Conservation (phyloP, 345 rosid species). For the Lepidium didymum region DNA sequence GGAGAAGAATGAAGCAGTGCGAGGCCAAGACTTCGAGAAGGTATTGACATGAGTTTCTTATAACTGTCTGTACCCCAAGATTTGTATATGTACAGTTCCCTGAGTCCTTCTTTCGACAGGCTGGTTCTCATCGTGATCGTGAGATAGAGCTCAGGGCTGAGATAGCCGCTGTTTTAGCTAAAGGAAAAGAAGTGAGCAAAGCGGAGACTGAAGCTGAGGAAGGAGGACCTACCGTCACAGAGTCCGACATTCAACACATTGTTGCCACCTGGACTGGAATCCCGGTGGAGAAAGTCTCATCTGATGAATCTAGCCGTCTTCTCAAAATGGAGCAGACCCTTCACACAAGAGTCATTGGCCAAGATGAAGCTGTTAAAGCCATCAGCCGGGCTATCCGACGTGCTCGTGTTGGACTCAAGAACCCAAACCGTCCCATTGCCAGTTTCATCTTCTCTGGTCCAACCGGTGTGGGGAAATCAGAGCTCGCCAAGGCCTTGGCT, state of each 20-base stretch:
- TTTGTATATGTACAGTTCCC: neutral
- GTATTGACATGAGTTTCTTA: constrained; percentile 25
- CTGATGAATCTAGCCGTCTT: constrained; percentile 92
- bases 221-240: constrained; percentile 76
- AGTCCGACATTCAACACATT: constrained; percentile 88
- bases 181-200: constrained; percentile 92
- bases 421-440: constrained; percentile 91
- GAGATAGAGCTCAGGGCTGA: constrained; percentile 96
- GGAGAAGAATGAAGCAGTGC: constrained; percentile 95
- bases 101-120: constrained; percentile 42
- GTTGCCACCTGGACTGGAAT: constrained; percentile 96
- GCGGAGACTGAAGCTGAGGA: constrained; percentile 90
- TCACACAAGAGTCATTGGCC: constrained; percentile 88
- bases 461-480: constrained; percentile 99
- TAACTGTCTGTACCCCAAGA: neutral
- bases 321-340: constrained; percentile 94
- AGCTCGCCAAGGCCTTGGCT: constrained; percentile 91
- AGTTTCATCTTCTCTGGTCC: constrained; percentile 99
- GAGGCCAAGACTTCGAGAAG: constrained; percentile 95
- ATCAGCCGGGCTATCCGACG: constrained; percentile 95
- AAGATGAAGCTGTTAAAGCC: constrained; percentile 95
- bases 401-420: constrained; percentile 97
- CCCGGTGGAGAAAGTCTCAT: constrained; percentile 96
- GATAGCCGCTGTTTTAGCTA: constrained; percentile 68
- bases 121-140: constrained; percentile 86